These are phyloP conservation scores for Lactarius tabidus DNA, from an alignment of 768 basidiomycete species.

Conservation along the genomic window DNA sequence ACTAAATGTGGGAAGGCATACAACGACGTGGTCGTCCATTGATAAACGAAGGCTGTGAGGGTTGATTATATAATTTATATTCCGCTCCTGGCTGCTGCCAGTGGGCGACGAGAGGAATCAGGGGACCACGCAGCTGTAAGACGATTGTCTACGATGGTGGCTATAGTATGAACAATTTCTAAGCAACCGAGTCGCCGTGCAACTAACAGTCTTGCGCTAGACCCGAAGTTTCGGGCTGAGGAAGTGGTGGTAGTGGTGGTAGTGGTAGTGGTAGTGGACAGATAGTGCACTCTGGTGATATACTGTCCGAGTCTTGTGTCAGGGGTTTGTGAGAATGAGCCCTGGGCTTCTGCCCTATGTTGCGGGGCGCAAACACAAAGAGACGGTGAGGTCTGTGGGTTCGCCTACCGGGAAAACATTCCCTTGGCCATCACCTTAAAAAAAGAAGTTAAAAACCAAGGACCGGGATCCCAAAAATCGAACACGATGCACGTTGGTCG, in stretches of 20 bases:
- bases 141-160: neutral
- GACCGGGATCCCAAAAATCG: constrained; percentile 13
- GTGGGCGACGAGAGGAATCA: too few species aligned
- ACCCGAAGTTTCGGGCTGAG: neutral
- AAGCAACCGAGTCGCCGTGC: neutral
- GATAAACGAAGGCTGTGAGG: too few species aligned
- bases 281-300: neutral
- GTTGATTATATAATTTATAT: too few species aligned
- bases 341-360: neutral
- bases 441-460: constrained; percentile 7
- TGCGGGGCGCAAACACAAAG: neutral
- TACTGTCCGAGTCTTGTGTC: neutral
- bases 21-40: too few species aligned
- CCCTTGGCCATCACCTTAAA: neutral
- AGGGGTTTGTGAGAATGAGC: neutral
- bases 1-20: neutral
- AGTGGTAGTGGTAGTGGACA: neutral
- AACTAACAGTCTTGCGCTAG: neutral
- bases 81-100: too few species aligned
- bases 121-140: neutral
- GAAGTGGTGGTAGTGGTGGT: neutral
- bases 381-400: neutral
- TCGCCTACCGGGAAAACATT: constrained; percentile 11
- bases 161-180: neutral
- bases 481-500: neutral